Conservation (phyloP, 2,329 filamentous ascomycete genomes). For the Nigrospora sphaerica region DNA sequence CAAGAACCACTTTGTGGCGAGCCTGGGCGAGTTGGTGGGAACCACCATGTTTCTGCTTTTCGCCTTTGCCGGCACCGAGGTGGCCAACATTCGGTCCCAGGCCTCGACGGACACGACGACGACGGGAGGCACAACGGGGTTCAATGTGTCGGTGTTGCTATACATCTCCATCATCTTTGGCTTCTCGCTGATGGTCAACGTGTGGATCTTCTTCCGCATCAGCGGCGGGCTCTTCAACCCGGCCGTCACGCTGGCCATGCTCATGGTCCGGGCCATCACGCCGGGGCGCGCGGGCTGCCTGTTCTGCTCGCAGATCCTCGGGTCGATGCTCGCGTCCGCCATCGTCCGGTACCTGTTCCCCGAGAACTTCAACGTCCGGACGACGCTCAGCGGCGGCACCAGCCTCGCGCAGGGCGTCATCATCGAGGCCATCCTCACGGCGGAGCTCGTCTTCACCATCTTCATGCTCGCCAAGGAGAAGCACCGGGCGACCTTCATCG, state of each 20-base stretch:
- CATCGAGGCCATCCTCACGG: constrained; percentile 48
- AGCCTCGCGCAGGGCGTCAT: constrained; percentile 42
- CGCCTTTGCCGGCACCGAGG: constrained; percentile 32
- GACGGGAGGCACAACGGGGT: constrained; percentile 9
- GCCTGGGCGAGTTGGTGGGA: constrained; percentile 30
- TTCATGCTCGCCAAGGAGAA: constrained; percentile 57
- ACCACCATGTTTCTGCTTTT: constrained; percentile 37
- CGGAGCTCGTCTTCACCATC: constrained; percentile 45
- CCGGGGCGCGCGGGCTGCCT: constrained; percentile 5
- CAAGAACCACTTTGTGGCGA: constrained; percentile 35
- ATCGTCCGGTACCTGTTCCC: constrained; percentile 35
- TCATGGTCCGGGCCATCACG: constrained; percentile 6
- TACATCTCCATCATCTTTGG: constrained; percentile 26
- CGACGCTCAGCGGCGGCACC: constrained; percentile 34
- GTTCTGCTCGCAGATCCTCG: constrained; percentile 9
- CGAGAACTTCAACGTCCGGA: constrained; percentile 36
- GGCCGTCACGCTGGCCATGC: constrained; percentile 12
- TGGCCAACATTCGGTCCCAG: constrained; percentile 26
- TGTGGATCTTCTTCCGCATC: constrained; percentile 31
- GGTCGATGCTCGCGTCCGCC: constrained; percentile 19
- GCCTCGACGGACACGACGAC: constrained; percentile 6
- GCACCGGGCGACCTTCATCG: constrained; percentile 55
- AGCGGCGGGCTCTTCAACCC: constrained; percentile 17
- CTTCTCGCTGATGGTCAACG: constrained; percentile 26
- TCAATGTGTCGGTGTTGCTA: constrained; percentile 14